A percentile compares a stretch with the other conserved stretches of the same genome.
phyloP scores from a whole-genome alignment of 1,139 yeast genomes.

The Dujonia santamariae region DNA sequence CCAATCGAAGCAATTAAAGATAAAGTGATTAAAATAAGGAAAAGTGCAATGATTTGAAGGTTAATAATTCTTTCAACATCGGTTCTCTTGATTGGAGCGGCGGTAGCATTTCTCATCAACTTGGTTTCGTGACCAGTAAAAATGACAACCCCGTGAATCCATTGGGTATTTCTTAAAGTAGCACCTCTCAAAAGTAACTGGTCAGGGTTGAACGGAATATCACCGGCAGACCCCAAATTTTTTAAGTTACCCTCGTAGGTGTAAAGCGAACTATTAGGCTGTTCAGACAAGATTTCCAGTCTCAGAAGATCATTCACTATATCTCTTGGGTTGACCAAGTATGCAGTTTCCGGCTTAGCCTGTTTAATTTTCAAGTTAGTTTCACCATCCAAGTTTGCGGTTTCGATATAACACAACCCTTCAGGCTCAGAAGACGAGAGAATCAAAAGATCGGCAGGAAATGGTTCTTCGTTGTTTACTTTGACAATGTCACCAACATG shows the following conservation, averaged over 20 bases:
- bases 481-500: constrained; percentile 88
- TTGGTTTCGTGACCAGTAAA: constrained; percentile 99
- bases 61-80: constrained; percentile 96
- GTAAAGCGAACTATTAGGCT: constrained; percentile 90
- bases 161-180: constrained; percentile 86
- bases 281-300: constrained; percentile 68
- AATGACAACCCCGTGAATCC: constrained; percentile 91
- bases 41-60: constrained; percentile 83
- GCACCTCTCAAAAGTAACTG: constrained; percentile 94
- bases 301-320: constrained; percentile 37
- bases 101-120: constrained; percentile 97
- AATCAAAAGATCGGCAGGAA: constrained; percentile 89
- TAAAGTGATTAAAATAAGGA: constrained; percentile 71
- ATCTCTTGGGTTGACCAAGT: constrained; percentile 66
- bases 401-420: constrained; percentile 95
- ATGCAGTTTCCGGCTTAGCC: constrained; percentile 73
- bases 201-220: constrained; percentile 78
- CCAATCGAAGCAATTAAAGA: constrained; percentile 84
- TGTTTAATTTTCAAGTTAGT: constrained; percentile 95
- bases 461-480: constrained; percentile 82
- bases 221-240: constrained; percentile 43
- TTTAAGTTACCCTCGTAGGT: constrained; percentile 89
- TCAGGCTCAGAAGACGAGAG: constrained; percentile 95
- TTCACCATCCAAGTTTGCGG: constrained; percentile 97
- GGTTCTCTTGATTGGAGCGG: constrained; percentile 95